Percentiles rank a stretch among this genome's conserved stretches.
These are phyloP conservation scores for Paecilomyces sp. DNA, from an alignment of 2,329 filamentous ascomycete species.

Conservation along the genomic window DNA sequence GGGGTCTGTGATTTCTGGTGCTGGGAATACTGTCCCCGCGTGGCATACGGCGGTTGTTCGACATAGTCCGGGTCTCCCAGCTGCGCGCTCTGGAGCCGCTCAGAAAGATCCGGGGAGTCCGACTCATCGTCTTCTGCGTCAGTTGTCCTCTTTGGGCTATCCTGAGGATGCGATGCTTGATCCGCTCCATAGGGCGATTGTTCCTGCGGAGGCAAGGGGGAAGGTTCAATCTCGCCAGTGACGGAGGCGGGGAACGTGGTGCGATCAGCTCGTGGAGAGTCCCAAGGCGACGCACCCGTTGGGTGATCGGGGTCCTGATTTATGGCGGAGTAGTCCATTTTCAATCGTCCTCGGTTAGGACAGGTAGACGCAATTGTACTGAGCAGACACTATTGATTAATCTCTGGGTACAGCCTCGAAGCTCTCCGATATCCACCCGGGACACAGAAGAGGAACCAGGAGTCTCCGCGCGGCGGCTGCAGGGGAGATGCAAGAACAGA, in stretches of 20 bases:
- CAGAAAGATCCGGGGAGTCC: constrained; percentile 40
- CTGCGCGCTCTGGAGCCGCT: constrained; percentile 33
- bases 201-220: constrained; percentile 32
- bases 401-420: neutral
- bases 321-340: constrained; percentile 61
- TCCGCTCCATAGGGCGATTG: constrained; percentile 25
- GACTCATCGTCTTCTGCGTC: constrained; percentile 10
- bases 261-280: constrained; percentile 49
- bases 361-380: neutral
- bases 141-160: constrained; percentile 7
- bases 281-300: constrained; percentile 57
- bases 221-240: constrained; percentile 32
- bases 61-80: constrained; percentile 30
- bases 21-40: constrained; percentile 28
- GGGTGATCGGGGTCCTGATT: constrained; percentile 53
- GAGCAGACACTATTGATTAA: neutral
- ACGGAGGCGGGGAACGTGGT: constrained; percentile 25
- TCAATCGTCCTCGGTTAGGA: neutral
- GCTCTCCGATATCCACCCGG: neutral
- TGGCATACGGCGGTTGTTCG: constrained; percentile 30
- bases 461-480: neutral
- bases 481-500: neutral
- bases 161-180: constrained; percentile 8
- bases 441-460: neutral
- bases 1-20: constrained; percentile 37